A percentile compares a stretch with the other conserved stretches of the same genome.
Conservation (phyloP, 257 asterid species). For the Fraxinus excelsior region DNA sequence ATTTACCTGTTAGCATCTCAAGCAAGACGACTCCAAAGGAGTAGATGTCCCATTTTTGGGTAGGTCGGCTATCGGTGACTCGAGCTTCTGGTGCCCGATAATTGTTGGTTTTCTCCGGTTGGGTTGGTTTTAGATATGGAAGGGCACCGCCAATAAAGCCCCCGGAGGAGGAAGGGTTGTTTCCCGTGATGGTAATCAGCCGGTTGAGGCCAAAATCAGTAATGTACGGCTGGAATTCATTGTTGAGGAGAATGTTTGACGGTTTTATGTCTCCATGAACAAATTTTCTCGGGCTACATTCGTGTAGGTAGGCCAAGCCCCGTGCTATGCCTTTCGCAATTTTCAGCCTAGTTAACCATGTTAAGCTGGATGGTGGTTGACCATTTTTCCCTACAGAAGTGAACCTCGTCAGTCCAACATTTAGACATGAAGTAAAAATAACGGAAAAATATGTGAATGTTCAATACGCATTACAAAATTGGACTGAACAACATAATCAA, state of each 20-base stretch:
- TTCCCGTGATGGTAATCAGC: slow-evolving; percentile 84
- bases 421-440: neutral
- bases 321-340: slow-evolving; percentile 74
- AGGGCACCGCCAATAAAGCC: slow-evolving; percentile 91
- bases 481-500: neutral
- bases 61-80: slow-evolving; percentile 55
- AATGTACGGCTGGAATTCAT: slow-evolving; percentile 61
- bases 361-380: slow-evolving; percentile 56
- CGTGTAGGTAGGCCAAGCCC: slow-evolving; percentile 91
- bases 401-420: slow-evolving; percentile 10
- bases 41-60: slow-evolving; percentile 95
- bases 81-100: slow-evolving; percentile 88
- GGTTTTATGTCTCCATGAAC: slow-evolving; percentile 87
- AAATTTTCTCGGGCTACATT: slow-evolving; percentile 90
- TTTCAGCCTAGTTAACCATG: slow-evolving; percentile 75
- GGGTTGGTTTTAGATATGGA: slow-evolving; percentile 63
- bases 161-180: slow-evolving; percentile 79
- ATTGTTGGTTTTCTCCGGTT: slow-evolving; percentile 55
- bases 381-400: slow-evolving; percentile 62
- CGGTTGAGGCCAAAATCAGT: slow-evolving; percentile 94
- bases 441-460: neutral
- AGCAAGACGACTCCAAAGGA: slow-evolving; percentile 87
- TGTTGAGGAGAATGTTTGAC: slow-evolving; percentile 88
- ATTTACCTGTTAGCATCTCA: slow-evolving; percentile 80
- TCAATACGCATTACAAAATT: too few relatives aligned